These are phyloP conservation scores for Fusarium keratoplasticum DNA, from an alignment of 2,329 filamentous ascomycete genomes.

Conservation along the genomic window DNA sequence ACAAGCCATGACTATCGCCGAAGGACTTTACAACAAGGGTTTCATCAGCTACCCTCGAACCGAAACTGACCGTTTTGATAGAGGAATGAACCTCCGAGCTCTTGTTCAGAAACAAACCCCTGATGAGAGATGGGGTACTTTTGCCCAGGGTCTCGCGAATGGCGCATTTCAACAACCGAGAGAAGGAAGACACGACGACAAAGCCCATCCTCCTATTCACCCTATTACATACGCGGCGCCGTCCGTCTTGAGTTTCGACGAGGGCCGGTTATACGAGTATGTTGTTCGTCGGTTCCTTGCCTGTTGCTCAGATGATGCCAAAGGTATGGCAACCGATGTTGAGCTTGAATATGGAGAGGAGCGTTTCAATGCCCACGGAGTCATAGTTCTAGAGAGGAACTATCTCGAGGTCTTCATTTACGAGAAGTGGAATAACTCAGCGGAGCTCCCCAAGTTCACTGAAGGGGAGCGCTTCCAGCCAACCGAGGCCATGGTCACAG, in stretches of 20 bases:
- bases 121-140: constrained; percentile 81
- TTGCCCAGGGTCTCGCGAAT: constrained; percentile 79
- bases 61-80: constrained; percentile 95
- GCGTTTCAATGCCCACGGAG: constrained; percentile 81
- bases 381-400: constrained; percentile 88
- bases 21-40: constrained; percentile 89
- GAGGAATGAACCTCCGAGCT: constrained; percentile 83
- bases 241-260: constrained; percentile 71
- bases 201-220: constrained; percentile 97
- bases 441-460: constrained; percentile 82
- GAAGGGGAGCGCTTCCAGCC: constrained; percentile 87
- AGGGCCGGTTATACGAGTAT: constrained; percentile 90
- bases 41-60: constrained; percentile 98
- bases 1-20: constrained; percentile 88
- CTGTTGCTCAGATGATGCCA: constrained; percentile 94
- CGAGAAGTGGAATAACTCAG: constrained; percentile 93
- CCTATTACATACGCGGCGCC: constrained; percentile 87
- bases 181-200: constrained; percentile 89
- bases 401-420: constrained; percentile 97
- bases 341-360: constrained; percentile 88
- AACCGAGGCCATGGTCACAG: constrained; percentile 86
- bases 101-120: constrained; percentile 87
- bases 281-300: constrained; percentile 91
- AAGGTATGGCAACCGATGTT: constrained; percentile 86
- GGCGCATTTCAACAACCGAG: constrained; percentile 86